These are phyloP conservation scores for Dryas integrifolia DNA, from an alignment of 331 rosid genomes.

Conservation along the genomic window DNA sequence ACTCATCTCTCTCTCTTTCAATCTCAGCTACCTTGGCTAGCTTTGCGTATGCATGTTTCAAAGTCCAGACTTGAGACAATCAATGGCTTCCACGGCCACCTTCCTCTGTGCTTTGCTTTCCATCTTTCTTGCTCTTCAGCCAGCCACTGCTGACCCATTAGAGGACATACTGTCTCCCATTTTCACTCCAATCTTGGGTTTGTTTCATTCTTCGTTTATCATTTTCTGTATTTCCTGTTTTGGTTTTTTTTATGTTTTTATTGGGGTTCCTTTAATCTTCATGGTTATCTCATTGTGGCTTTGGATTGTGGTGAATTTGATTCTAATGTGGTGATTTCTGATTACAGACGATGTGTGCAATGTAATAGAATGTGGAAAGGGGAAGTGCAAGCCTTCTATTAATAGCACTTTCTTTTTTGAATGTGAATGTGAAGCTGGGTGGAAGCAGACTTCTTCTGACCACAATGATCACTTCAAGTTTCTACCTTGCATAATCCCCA, in stretches of 20 bases:
- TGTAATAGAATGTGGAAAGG: slow-evolving; percentile 68
- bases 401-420: slow-evolving; percentile 51
- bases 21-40: neutral
- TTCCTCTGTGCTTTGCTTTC: slow-evolving; percentile 26
- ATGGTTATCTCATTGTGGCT: neutral
- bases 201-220: slow-evolving; percentile 16
- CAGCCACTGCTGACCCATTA: slow-evolving; percentile 32
- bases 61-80: neutral
- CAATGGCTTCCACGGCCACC: slow-evolving; percentile 43
- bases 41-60: neutral
- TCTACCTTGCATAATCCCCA: slow-evolving; percentile 84
- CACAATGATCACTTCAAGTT: slow-evolving; percentile 38
- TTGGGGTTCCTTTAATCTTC: slow-evolving; percentile 17
- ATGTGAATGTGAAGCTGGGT: slow-evolving; percentile 73
- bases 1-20: neutral
- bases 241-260: neutral
- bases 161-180: slow-evolving; percentile 52
- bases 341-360: slow-evolving; percentile 66
- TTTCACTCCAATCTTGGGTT: slow-evolving; percentile 60
- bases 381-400: slow-evolving; percentile 61
- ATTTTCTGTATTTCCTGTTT: slow-evolving; percentile 2
- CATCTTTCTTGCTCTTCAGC: slow-evolving; percentile 40
- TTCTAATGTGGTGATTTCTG: neutral
- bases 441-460: slow-evolving; percentile 51
- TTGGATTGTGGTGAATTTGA: too few species aligned